These are phyloP conservation scores for Mucor velutinosus DNA, from an alignment of 371 early-diverging fungal species.

Conservation along the genomic window DNA sequence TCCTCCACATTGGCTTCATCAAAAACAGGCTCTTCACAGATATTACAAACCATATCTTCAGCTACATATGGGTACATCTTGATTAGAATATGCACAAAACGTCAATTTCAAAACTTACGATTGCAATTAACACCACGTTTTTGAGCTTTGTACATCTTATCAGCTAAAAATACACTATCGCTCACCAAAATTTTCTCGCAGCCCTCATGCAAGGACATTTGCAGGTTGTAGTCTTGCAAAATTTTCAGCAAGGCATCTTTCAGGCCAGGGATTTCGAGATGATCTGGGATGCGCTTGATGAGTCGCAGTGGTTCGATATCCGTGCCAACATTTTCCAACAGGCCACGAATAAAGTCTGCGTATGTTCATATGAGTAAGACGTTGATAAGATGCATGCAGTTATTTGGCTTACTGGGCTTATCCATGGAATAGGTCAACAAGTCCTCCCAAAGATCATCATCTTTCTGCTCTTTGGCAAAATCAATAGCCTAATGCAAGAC, in stretches of 20 bases:
- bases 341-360: slow-evolving; percentile 82
- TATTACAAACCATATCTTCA: slow-evolving; percentile 64
- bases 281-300: slow-evolving; percentile 79
- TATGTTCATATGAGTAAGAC: slow-evolving; percentile 7
- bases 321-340: slow-evolving; percentile 88
- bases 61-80: neutral
- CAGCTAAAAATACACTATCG: slow-evolving; percentile 81
- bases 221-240: slow-evolving; percentile 88
- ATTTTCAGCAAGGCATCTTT: slow-evolving; percentile 82
- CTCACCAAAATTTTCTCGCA: slow-evolving; percentile 84
- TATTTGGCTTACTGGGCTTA: slow-evolving; percentile 70
- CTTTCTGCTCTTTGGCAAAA: slow-evolving; percentile 96
- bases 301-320: slow-evolving; percentile 83
- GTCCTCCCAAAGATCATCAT: slow-evolving; percentile 95
- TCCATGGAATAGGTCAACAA: slow-evolving; percentile 85
- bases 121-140: slow-evolving; percentile 66
- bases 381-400: neutral
- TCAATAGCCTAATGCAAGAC: slow-evolving; percentile 79
- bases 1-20: slow-evolving; percentile 38
- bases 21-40: slow-evolving; percentile 65
- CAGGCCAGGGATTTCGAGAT: slow-evolving; percentile 80
- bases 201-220: slow-evolving; percentile 82
- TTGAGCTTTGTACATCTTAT: slow-evolving; percentile 73
- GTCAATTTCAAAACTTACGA: slow-evolving; percentile 30
- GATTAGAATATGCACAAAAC: neutral